A percentile compares a stretch with the other conserved stretches of the same genome.
phyloP scores from a whole-genome alignment of 495 filamentous ascomycete species.

The Neurospora sp. region DNA sequence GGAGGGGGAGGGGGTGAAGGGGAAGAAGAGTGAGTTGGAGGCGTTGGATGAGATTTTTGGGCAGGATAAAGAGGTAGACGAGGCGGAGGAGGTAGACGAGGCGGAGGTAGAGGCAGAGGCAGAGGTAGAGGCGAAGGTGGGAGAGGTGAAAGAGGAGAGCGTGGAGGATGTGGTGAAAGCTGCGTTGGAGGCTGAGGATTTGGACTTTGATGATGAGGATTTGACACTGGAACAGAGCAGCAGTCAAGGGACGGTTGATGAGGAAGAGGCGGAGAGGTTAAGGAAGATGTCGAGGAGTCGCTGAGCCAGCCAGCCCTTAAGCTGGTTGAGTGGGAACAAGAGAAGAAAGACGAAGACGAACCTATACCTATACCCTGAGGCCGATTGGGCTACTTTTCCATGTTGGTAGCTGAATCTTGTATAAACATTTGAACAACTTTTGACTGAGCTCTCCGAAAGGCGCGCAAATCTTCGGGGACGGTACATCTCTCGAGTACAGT shows the following conservation, averaged over 20 bases:
- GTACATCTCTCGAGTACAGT: not conserved
- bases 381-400: not conserved
- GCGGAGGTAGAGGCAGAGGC: not conserved
- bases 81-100: not conserved
- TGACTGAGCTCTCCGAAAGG: not conserved
- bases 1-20: not conserved
- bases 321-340: not conserved
- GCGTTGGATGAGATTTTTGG: not conserved
- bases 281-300: not conserved
- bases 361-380: not conserved
- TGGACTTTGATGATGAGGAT: not conserved
- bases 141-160: not conserved
- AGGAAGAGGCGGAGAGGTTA: not conserved
- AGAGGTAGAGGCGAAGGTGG: not conserved
- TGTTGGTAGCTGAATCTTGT: not conserved
- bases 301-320: not conserved
- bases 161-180: not conserved
- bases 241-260: not conserved
- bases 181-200: not conserved
- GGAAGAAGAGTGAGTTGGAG: not conserved
- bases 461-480: not conserved
- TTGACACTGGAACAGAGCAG: not conserved
- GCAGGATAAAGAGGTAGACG: not conserved
- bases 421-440: not conserved
- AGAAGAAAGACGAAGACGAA: not conserved